Evolutionary conservation across 2,329 filamentous ascomycete species (phyloP), one percentile per base, ranked within the genome.

Genomic region (Sordariomycetes sp.): DNA sequence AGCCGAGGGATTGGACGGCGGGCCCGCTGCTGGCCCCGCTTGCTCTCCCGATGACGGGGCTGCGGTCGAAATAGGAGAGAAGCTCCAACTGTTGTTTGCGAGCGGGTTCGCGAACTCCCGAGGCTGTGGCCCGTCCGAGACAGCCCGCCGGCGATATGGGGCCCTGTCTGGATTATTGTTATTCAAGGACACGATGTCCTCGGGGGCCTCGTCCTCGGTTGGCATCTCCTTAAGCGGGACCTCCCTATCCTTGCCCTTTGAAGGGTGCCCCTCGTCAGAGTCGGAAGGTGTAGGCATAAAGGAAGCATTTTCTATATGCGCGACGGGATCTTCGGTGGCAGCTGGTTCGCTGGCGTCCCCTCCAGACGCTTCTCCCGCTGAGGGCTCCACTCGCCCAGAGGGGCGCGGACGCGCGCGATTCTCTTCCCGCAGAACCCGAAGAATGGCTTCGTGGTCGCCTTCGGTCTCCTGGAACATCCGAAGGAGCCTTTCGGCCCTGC

Each of bases 71-170:
- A 57, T 57, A 18, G 55, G 55, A 25, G 74, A 71, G 62, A 85
- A 86, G 0, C 76, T 77, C 83, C 83, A 87, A 62, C 72, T 85
- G 61, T 84, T 84, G 65, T 81, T 81, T 1, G 76, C 82, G 18
- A 86, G 66, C 0, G 79, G 78, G 55, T 82, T 79, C 57, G 77
- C 70, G 2, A 69, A 68, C 10, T 73, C 69, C 3, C 70, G 71
- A 6, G 68, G 65, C 51, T 72, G 72, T 3, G 79, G 79, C 0
- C 82, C 82, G 63, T 85, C 83, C 0, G 83, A 85, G 55, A 76
- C 72, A 32, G 83, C 75, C 51, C 83, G 74, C 20, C 20, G 69
- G 64, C 35, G 66, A 10, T 53, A 60, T 40, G 37, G 35, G 55
- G 4, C 60, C 28, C 18, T 34, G 22, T 55, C 35, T 8, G 28